Evolutionary conservation across 495 filamentous ascomycete genomes (phyloP).

Genomic region (Lophiostoma macrostomum): DNA sequence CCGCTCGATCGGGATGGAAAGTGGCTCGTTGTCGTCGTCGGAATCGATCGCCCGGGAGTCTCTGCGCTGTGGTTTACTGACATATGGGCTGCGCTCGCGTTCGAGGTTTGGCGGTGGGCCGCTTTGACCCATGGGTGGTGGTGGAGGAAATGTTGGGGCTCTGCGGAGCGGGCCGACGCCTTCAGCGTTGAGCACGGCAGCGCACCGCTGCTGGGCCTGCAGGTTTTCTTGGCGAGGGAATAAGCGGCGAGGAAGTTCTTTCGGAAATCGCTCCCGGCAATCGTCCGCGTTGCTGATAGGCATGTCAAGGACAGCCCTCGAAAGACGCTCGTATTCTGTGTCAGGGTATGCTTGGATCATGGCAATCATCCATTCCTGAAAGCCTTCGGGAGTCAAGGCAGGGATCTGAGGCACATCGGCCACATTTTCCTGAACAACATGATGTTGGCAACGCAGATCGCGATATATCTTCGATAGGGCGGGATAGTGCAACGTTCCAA

Average conservation of each 20-base stretch:
- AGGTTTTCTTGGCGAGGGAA: constrained; percentile 53
- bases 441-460: constrained; percentile 74
- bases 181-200: constrained; percentile 35
- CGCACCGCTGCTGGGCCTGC: constrained; percentile 37
- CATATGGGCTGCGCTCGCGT: constrained; percentile 53
- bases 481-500: constrained; percentile 39
- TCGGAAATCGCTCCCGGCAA: constrained; percentile 71
- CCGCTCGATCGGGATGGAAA: constrained; percentile 55
- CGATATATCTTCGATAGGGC: constrained; percentile 71
- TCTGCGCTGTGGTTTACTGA: constrained; percentile 36
- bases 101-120: constrained; percentile 40
- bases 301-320: constrained; percentile 68
- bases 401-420: constrained; percentile 64
- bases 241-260: constrained; percentile 69
- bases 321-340: constrained; percentile 69
- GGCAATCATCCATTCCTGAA: constrained; percentile 71
- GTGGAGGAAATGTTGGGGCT: constrained; percentile 33
- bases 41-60: constrained; percentile 41
- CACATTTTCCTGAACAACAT: constrained; percentile 61
- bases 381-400: constrained; percentile 75
- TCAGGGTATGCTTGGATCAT: constrained; percentile 76
- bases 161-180: constrained; percentile 26
- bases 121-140: constrained; percentile 21
- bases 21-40: constrained; percentile 48
- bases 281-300: constrained; percentile 73